Conservation (phyloP, 257 asterid species). For the Salvia miltiorrhiza region DNA sequence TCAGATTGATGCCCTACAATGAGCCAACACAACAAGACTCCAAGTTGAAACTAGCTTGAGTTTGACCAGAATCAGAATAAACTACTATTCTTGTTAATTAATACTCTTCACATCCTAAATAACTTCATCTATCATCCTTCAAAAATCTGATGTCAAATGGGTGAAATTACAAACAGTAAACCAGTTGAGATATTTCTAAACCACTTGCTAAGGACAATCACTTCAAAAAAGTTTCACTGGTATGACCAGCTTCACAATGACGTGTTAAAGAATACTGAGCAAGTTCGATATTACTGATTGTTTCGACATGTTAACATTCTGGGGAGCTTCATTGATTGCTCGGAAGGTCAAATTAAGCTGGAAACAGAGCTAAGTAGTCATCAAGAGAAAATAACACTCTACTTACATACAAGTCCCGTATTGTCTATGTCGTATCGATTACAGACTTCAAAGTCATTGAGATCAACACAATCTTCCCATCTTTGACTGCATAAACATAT, state of each 20-base stretch:
- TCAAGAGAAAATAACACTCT: background rate
- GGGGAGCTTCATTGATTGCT: background rate
- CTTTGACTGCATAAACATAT: slow-evolving; percentile 65
- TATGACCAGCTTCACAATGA: background rate
- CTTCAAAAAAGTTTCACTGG: too few relatives aligned
- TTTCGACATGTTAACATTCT: background rate
- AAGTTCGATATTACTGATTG: background rate
- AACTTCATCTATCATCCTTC: too few relatives aligned
- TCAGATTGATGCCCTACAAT: background rate
- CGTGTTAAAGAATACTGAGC: background rate
- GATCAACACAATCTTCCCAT: slow-evolving; percentile 65
- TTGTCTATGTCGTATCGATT: slow-evolving; percentile 68
- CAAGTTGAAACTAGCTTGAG: background rate
- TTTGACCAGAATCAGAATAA: too few relatives aligned
- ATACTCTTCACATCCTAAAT: too few relatives aligned
- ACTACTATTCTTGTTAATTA: too few relatives aligned
- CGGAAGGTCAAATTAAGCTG: background rate
- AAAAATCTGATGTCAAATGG: too few relatives aligned
- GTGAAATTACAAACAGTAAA: too few relatives aligned
- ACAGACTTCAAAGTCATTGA: slow-evolving; percentile 71
- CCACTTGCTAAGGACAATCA: too few relatives aligned
- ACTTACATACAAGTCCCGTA: slow-evolving; percentile 87
- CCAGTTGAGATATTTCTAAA: too few relatives aligned
- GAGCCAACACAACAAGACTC: background rate
- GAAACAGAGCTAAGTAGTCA: background rate